Evolutionary conservation across 148 eudicot species (phyloP).

Genomic region (Rhododendron vialii): DNA sequence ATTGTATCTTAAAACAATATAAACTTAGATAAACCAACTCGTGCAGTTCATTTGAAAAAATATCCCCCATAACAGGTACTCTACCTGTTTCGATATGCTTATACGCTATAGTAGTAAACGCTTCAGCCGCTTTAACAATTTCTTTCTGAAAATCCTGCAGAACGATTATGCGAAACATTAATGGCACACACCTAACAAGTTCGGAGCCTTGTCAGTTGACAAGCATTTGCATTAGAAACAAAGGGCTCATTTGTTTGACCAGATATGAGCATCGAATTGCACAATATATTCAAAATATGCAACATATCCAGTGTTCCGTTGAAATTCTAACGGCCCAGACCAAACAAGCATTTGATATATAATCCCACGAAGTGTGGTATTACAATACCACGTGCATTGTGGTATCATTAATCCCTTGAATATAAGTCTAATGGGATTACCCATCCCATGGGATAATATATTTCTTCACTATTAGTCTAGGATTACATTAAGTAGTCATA

Average conservation of each 20-base stretch:
- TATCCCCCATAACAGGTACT: neutral
- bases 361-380: neutral
- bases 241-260: neutral
- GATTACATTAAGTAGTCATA: neutral
- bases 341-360: neutral
- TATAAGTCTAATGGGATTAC: neutral
- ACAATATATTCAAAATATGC: neutral
- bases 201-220: neutral
- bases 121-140: slow-evolving; percentile 82
- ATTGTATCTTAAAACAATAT: neutral
- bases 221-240: neutral
- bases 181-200: neutral
- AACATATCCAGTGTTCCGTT: neutral
- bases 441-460: neutral
- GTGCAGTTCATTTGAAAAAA: neutral
- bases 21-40: neutral
- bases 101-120: slow-evolving; percentile 74
- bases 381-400: neutral
- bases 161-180: slow-evolving; percentile 2
- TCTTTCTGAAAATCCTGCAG: slow-evolving; percentile 95
- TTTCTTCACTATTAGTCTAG: neutral
- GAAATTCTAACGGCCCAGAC: neutral
- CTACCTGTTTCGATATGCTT: slow-evolving; percentile 83
- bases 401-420: neutral
- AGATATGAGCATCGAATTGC: neutral